These are phyloP conservation scores for Microbotryum intermedium DNA, from an alignment of 1,284 basidiomycete genomes.

Conservation along the genomic window DNA sequence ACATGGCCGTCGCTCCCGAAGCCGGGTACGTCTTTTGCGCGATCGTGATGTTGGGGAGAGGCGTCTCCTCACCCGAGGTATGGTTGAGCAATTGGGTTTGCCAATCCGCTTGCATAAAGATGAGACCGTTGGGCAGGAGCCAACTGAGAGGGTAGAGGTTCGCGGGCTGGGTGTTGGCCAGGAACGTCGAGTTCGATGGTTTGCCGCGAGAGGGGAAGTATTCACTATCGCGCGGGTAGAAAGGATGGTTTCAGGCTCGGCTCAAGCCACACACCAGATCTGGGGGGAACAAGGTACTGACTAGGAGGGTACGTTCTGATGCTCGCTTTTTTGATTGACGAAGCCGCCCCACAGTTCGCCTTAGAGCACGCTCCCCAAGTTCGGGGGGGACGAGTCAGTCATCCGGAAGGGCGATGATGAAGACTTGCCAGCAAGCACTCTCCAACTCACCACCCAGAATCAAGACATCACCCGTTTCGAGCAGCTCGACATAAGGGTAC, in stretches of 20 bases:
- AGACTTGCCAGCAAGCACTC: not conserved
- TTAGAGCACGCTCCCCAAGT: too few relatives aligned
- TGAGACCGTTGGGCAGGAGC: conserved; percentile 71
- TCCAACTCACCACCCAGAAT: conserved; percentile 40
- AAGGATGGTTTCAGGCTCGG: conserved; percentile 44
- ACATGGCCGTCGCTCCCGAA: conserved; percentile 77
- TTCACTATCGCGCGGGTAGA: conserved; percentile 48
- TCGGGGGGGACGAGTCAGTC: too few relatives aligned
- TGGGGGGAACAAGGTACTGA: conserved; percentile 63
- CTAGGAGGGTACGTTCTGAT: conserved; percentile 69
- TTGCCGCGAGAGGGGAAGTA: conserved; percentile 12
- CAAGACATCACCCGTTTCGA: conserved; percentile 43
- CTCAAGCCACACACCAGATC: conserved; percentile 35
- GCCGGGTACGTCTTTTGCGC: conserved; percentile 82
- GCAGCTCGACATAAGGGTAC: conserved; percentile 55
- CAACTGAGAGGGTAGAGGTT: conserved; percentile 81
- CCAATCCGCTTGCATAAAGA: conserved; percentile 38
- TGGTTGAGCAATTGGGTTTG: conserved; percentile 50
- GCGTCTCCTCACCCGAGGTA: conserved; percentile 52
- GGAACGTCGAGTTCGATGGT: conserved; percentile 7
- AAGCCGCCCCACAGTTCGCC: conserved; percentile 54
- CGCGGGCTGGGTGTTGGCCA: conserved; percentile 11
- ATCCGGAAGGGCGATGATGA: conserved; percentile 41
- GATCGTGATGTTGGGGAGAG: conserved; percentile 42
- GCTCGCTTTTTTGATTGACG: conserved; percentile 55